Evolutionary conservation across 176 grass and related monocot genomes (phyloP), one percentile per base, ranked within the genome.

Genomic region (Triticum turgidum): DNA sequence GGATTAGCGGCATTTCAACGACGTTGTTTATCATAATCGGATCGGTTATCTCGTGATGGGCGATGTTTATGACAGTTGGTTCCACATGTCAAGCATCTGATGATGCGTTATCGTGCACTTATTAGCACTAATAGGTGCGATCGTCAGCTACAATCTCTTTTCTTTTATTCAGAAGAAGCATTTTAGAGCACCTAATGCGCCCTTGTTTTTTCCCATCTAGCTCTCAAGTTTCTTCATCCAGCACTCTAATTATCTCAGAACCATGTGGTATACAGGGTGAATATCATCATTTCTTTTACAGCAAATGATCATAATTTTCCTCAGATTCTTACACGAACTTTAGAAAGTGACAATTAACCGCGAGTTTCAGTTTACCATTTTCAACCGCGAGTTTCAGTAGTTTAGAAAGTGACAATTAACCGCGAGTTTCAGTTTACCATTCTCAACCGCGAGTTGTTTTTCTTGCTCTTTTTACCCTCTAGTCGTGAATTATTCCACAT

Each of bases 41-140:
- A 47, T 64, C 41, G 7, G 51, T 77, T 77, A 52, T 85, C 61
- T 77, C 6, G 20, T 85, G 58, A 66, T 21, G 18, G 71, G 32
- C 47, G 54, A 79, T 61, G 58, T 39, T 6, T 59, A 90, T 87
- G 84, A 83, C 75, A 75, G 85, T 73, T 9, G 73, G 44, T 64
- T 84, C 44, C 89, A 87, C 85, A 90, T 90, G 89, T 72, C 65
- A 83, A 80, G 85, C 89, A 84, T 80, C 80, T 80, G 58, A 67
- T 82, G 42, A 72, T 80, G 74, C 33, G 12, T 66, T 30, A 74
- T 87, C 73, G 65, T 65, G 73, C 14, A 0, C 73, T 76, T 76
- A 61, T 76, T 76, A 61, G 1, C 42, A n/a, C 32, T 25, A 80
- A 79, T 66, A 83, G 83, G 73, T 14, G 0, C 12, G 54, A 83